Evolutionary conservation across 805 yeast genomes (phyloP), one percentile per base, ranked within the genome.

Genomic region (Teunomyces lycoperdinae): DNA sequence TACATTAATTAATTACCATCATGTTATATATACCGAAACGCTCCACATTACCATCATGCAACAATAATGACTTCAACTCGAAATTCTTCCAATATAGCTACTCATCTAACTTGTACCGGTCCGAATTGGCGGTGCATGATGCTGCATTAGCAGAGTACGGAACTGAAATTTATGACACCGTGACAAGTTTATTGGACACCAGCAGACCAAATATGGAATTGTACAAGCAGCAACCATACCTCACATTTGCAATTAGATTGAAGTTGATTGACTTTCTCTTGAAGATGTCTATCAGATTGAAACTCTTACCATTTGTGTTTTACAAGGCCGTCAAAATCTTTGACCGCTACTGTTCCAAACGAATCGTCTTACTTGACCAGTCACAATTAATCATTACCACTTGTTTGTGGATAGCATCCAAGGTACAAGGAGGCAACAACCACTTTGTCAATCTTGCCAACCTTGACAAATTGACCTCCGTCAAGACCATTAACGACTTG

Each of bases 401-500:
- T 4, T 89, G 96, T 51, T 71, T 92, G 31, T 92, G 98, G 97
- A 78, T 92, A 29, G 89, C 96, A 2, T 84, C 96, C 24, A 92
- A 92, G 64, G 76, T 84, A n/a, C 80, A 79, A 58, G 89, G 89
- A 43, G 89, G 89, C 33, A 83, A 85, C 64, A 81, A 81, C 55
- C 89, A 83, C 64, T 80, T 82, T 55, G 77, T 80, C 46, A 80
- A 80, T 60, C 70, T 66, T 44, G 54, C 46, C 40, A 66, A 67
- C 49, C 43, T 60, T 17, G 62, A 58, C 14, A 51, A 55, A 39
- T 48, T 60, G 45, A 46, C 48, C 28, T 52, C 59, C 42, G 57
- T 69, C 30, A 60, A 58, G 46, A 65, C 71, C 42, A 68, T 71
- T 28, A 59, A 50, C 45, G 76, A 71, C 49, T 60, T 72, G 48